A percentile compares a stretch with the other conserved stretches of the same genome.
Conservation (phyloP, 345 rosid genomes). For the Erucastrum elatum region DNA sequence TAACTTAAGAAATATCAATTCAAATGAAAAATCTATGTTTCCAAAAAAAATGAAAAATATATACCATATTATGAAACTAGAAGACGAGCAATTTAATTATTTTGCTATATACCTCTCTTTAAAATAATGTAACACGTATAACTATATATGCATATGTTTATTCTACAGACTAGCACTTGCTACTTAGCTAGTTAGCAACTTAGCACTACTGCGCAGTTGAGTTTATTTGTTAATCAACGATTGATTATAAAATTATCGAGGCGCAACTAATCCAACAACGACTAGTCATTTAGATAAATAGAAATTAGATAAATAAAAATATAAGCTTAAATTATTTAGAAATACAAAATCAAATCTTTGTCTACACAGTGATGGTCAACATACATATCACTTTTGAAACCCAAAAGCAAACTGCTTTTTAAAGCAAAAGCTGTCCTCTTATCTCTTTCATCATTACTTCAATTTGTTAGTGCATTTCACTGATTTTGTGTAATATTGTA, state of each 20-base stretch:
- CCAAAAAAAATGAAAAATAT: not conserved
- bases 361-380: conserved; percentile 52
- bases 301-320: not conserved
- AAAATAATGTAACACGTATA: not conserved
- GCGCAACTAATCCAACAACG: conserved; percentile 7
- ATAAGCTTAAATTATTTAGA: not conserved
- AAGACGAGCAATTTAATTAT: not conserved
- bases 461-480: conserved; percentile 24
- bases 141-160: not conserved
- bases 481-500: conserved; percentile 8
- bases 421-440: conserved; percentile 58
- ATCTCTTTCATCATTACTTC: conserved; percentile 36
- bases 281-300: not conserved
- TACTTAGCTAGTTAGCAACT: not conserved
- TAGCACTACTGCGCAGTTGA: not conserved
- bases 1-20: too few species aligned
- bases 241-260: not conserved
- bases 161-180: not conserved
- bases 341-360: conserved; percentile 36
- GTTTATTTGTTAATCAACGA: not conserved
- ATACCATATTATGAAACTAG: not conserved
- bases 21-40: too few species aligned
- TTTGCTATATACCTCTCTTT: not conserved
- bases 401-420: conserved; percentile 55
- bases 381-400: conserved; percentile 43